These are phyloP conservation scores for Cladosporium velox DNA, from an alignment of 2,329 filamentous ascomycete species.

Conservation along the genomic window DNA sequence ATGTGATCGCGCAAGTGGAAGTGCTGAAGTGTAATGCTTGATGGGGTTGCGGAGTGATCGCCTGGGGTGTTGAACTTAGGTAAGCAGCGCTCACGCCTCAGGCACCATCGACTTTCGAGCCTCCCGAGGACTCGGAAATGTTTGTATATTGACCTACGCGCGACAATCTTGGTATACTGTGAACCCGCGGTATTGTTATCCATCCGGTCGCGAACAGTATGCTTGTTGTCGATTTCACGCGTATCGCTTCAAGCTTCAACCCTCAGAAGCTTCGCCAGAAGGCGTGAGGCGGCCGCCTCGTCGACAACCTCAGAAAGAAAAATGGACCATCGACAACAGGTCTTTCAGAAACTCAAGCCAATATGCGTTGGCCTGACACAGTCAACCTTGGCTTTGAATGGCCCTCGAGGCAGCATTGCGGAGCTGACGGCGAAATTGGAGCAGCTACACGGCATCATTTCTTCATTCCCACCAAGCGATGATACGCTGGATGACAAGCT, in stretches of 20 bases:
- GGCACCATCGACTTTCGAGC: not conserved
- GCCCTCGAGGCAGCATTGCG: slow-evolving; percentile 46
- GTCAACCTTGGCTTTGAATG: slow-evolving; percentile 53
- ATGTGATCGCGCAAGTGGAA: slow-evolving; percentile 8
- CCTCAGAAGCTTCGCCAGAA: not conserved
- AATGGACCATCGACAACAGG: slow-evolving; percentile 37
- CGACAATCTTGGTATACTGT: not conserved
- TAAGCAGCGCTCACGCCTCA: not conserved
- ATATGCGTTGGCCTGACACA: slow-evolving; percentile 61
- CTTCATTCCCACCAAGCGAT: slow-evolving; percentile 34
- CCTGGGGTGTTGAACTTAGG: not conserved
- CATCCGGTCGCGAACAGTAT: not conserved
- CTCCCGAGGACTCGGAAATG: not conserved
- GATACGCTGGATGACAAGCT: slow-evolving; percentile 71
- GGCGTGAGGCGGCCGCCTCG: not conserved
- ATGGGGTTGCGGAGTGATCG: not conserved
- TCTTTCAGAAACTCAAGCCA: slow-evolving; percentile 57
- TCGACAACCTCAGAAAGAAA: not conserved
- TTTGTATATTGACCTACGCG: not conserved
- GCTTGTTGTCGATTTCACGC: not conserved
- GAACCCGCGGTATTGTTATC: not conserved
- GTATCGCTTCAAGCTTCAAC: not conserved
- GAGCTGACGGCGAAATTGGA: slow-evolving; percentile 54
- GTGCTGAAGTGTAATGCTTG: slow-evolving; percentile 1
- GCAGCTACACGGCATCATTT: slow-evolving; percentile 47